phyloP scores from a whole-genome alignment of 768 basidiomycete species.

The Hirschioporus abietinus region DNA sequence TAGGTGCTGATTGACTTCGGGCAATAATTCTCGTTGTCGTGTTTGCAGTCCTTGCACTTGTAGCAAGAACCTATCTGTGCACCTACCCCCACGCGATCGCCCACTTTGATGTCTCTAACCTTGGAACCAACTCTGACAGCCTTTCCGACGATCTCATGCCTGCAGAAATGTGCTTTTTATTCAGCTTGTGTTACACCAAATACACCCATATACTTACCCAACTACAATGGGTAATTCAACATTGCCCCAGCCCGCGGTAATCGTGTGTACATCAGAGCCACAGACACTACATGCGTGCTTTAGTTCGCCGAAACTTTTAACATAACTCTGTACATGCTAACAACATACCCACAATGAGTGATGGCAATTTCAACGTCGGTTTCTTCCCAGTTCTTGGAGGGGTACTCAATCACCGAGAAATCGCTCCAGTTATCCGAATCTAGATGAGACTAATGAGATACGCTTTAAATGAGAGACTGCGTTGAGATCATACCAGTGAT shows the following conservation, averaged over 20 bases:
- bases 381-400: conserved; percentile 47
- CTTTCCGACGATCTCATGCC: conserved; percentile 53
- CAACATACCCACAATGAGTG: conserved; percentile 33
- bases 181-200: conserved; percentile 3
- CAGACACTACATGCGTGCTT: conserved; percentile 34
- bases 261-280: conserved; percentile 46
- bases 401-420: conserved; percentile 39
- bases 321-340: no score
- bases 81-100: conserved; percentile 50
- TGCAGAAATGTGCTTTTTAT: conserved; percentile 32
- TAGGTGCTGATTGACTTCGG: conserved; percentile 36
- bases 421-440: conserved; percentile 26
- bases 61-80: conserved; percentile 51
- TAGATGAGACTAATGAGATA: conserved; percentile 26
- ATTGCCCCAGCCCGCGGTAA: conserved; percentile 38
- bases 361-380: conserved; percentile 54
- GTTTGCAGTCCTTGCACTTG: conserved; percentile 42
- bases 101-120: conserved; percentile 49
- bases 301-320: not conserved
- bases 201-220: conserved; percentile 7
- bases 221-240: conserved; percentile 23
- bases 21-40: conserved; percentile 55
- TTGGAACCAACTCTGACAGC: conserved; percentile 49
- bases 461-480: conserved; percentile 11
- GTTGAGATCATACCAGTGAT: conserved; percentile 9